These are phyloP conservation scores for Arbutus unedo DNA, from an alignment of 148 eudicot genomes.

Conservation along the genomic window DNA sequence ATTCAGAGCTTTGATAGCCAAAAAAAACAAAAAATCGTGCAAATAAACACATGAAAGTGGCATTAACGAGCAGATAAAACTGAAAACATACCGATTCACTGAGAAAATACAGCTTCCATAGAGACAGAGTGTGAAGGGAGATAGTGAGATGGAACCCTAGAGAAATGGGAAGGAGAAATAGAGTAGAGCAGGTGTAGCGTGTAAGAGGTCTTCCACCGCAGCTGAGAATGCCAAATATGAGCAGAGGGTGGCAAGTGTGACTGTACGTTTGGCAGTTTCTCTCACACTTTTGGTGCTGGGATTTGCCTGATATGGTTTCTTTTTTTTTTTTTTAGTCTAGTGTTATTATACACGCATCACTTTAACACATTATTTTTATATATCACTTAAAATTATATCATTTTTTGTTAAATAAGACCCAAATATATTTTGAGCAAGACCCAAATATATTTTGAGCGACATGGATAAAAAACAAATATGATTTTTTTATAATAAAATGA, in stretches of 20 bases:
- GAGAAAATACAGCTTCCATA: neutral
- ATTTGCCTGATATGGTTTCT: neutral
- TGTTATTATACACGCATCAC: too few species aligned
- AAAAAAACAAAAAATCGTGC: too few species aligned
- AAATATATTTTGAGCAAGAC: too few species aligned
- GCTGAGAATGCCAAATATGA: neutral
- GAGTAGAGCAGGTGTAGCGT: neutral
- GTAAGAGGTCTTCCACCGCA: too few species aligned
- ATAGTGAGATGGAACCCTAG: neutral
- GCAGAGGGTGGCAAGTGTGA: neutral
- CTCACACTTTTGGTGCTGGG: neutral
- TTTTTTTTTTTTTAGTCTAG: too few species aligned
- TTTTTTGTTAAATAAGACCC: too few species aligned
- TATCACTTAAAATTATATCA: too few species aligned
- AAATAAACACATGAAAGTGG: neutral
- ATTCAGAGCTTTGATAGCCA: too few species aligned
- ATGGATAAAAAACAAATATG: too few species aligned
- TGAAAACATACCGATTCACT: neutral
- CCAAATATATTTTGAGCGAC: too few species aligned
- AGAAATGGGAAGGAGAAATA: neutral
- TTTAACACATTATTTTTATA: too few species aligned
- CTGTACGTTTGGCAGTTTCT: neutral
- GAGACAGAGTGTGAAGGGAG: neutral
- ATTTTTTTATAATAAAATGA: too few species aligned
- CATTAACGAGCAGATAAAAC: neutral